Percentiles rank a stretch among this genome's conserved stretches.
phyloP scores from a whole-genome alignment of 2,329 filamentous ascomycete species.

The Microsporum canis region DNA sequence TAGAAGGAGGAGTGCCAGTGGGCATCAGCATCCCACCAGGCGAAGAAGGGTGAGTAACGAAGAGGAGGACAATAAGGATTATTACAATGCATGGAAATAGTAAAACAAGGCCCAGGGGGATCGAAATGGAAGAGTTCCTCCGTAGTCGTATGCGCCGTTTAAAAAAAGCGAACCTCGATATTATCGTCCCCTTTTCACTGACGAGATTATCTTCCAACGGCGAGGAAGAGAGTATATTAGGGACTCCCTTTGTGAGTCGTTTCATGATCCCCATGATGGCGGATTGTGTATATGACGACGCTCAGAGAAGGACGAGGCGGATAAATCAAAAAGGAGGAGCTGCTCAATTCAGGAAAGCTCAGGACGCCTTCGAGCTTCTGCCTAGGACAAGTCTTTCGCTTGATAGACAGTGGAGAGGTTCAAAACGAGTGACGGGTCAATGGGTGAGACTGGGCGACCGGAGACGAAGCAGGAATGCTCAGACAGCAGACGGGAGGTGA shows the following conservation, averaged over 20 bases:
- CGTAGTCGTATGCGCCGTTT: conserved; percentile 74
- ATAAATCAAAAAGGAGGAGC: background rate
- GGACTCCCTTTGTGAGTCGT: conserved; percentile 42
- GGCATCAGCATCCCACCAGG: conserved; percentile 76
- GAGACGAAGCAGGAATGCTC: background rate
- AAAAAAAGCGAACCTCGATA: conserved; percentile 63
- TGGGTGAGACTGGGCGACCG: background rate
- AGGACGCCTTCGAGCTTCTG: background rate
- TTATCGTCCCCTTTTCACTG: conserved; percentile 32
- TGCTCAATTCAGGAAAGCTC: background rate
- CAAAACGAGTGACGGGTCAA: background rate
- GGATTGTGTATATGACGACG: background rate
- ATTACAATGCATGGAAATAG: conserved; percentile 87
- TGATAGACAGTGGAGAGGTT: background rate
- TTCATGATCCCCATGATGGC: conserved; percentile 44
- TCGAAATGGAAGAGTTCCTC: conserved; percentile 83
- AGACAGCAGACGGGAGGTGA: background rate
- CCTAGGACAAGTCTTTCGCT: background rate
- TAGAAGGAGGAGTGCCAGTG: conserved; percentile 73
- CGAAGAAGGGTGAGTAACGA: conserved; percentile 76
- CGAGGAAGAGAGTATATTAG: conserved; percentile 34
- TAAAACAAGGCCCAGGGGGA: conserved; percentile 84
- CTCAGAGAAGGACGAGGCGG: background rate
- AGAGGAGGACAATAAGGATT: conserved; percentile 78
- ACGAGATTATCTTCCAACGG: conserved; percentile 33